A percentile compares a stretch with the other conserved stretches of the same genome.
Conservation (phyloP, 495 filamentous ascomycete genomes). For the Neurospora sp. region DNA sequence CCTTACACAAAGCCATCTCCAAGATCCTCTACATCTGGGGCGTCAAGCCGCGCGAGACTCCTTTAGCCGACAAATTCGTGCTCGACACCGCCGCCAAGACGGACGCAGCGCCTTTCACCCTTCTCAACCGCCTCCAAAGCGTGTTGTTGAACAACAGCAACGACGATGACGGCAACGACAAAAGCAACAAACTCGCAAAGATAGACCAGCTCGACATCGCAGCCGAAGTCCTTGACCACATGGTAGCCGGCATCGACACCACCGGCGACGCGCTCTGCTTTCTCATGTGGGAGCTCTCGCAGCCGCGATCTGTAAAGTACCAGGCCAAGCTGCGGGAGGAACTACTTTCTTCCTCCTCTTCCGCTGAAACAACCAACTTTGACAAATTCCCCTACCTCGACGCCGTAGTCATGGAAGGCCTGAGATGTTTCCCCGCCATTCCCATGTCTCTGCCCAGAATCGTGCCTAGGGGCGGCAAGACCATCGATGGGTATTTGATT, state of each 20-base stretch:
- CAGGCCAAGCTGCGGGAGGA: conserved; percentile 42
- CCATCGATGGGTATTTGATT: conserved; percentile 37
- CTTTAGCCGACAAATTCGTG: conserved; percentile 35
- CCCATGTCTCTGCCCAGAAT: conserved; percentile 58
- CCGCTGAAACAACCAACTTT: conserved; percentile 8
- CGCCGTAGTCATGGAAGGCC: conserved; percentile 49
- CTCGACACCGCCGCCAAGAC: conserved; percentile 25
- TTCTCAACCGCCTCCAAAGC: conserved; percentile 33
- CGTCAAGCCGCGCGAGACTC: conserved; percentile 35
- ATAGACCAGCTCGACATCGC: conserved; percentile 33
- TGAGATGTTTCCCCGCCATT: conserved; percentile 52
- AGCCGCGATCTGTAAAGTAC: conserved; percentile 32
- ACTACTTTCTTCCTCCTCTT: conserved; percentile 25
- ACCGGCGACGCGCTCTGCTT: conserved; percentile 57
- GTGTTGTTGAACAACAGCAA: background rate
- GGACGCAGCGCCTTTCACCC: conserved; percentile 31
- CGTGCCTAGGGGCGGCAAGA: conserved; percentile 42
- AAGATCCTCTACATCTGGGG: conserved; percentile 28
- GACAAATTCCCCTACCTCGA: conserved; percentile 50
- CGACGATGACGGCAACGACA: background rate
- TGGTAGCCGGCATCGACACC: conserved; percentile 57
- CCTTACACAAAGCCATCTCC: conserved; percentile 26
- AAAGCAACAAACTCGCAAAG: background rate
- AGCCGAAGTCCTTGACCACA: conserved; percentile 40
- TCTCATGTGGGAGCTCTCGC: conserved; percentile 57